A percentile compares a stretch with the other conserved stretches of the same genome.
Conservation (phyloP, 208 protist species). For the Balamuthia mandrillaris region DNA sequence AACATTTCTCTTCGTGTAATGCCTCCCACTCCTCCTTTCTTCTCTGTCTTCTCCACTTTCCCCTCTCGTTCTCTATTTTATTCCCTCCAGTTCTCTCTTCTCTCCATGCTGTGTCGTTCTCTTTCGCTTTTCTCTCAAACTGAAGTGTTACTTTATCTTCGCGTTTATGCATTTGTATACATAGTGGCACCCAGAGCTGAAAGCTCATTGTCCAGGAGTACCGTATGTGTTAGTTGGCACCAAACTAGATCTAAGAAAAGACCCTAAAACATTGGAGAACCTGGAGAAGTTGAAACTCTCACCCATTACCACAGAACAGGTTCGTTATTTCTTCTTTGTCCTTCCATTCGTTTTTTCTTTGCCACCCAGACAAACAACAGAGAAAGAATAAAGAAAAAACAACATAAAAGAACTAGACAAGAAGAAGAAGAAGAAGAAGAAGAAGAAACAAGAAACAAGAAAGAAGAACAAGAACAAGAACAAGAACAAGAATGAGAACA, state of each 20-base stretch:
- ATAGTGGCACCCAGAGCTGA: slow-evolving; percentile 25
- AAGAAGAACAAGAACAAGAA: too few species aligned
- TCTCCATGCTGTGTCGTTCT: too few species aligned
- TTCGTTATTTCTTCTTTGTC: not conserved
- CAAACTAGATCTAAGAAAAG: slow-evolving; percentile 17
- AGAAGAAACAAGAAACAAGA: too few species aligned
- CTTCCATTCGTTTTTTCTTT: not conserved
- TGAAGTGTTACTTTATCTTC: too few species aligned
- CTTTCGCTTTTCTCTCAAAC: too few species aligned
- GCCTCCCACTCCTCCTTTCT: too few species aligned
- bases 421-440: too few species aligned
- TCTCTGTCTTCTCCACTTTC: not conserved
- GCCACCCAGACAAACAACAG: too few species aligned
- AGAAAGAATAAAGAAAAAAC: too few species aligned
- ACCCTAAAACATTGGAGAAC: not conserved
- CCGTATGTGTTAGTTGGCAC: slow-evolving; percentile 12
- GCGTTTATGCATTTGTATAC: not conserved
- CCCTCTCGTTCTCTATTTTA: not conserved
- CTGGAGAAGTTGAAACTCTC: slow-evolving; percentile 20
- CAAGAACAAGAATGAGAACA: too few species aligned
- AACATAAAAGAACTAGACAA: too few species aligned
- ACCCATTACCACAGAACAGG: slow-evolving; percentile 5
- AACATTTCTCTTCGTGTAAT: slow-evolving; percentile 51
- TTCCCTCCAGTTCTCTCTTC: too few species aligned
- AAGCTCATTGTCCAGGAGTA: not conserved